Evolutionary conservation across 805 yeast genomes (phyloP), one percentile per base, ranked within the genome.

Genomic region (Komagataella kurtzmanii): DNA sequence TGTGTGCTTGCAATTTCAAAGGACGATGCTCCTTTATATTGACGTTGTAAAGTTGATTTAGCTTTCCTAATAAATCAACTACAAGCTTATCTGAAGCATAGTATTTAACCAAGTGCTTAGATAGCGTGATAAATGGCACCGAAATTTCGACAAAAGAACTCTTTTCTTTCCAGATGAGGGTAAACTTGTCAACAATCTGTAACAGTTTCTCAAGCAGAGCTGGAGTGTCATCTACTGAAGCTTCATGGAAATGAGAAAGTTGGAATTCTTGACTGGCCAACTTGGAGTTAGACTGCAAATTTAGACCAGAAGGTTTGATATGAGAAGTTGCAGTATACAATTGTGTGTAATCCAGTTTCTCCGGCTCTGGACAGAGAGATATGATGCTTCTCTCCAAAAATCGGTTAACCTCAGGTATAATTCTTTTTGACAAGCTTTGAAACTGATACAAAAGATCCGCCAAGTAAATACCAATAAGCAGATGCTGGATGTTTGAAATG

Each of bases 401-500:
- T 49, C 67, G 74, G 5, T 74, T 65, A 8, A 85, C 75, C 65
- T 93, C 99, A 0, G 99, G 99, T 48, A 84, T 70, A 58, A 72
- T 81, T 59, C 99, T 74, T 65, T 88, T 85, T 30, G 97, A 79
- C 24, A 85, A 61, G 54, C 88, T 70, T 69, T 93, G 97, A 64
- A 87, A 93, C 53, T 76, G 77, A 53, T 83, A 62, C 19, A 85
- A 66, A 14, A 81, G 67, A 54, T 83, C 88, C 51, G 81, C 73
- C n/a, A 89, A 61, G 54, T 79, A 82, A 2, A 85, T 61, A 23
- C 91, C 90, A 52, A 78, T 75, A 47, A 79, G 76, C 23, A 77
- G 54, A 3, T 72, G 61, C 19, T 61, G 61, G 18, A 77, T 58
- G 57, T 76, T 79, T 30, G n/a, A 30, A 5, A 30, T 8, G 40